Evolutionary conservation across 768 basidiomycete species (phyloP), one percentile per base, ranked within the genome.

Genomic region (Boletus coccyginus): DNA sequence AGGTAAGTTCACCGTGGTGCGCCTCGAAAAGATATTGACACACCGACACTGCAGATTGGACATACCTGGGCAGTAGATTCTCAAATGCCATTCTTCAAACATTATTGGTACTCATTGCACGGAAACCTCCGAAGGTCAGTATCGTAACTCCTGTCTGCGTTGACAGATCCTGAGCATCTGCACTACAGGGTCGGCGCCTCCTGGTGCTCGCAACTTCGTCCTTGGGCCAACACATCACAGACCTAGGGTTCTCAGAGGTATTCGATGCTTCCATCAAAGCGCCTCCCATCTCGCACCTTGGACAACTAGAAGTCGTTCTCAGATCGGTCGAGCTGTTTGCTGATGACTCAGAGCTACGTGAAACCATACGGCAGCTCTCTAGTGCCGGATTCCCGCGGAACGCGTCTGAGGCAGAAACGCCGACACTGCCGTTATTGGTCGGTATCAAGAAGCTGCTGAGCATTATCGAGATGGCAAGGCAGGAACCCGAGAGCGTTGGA

Each of bases 391-490:
- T 95, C 58, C 68, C 69, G n/a, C 60, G 56, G 47, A 61, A 55
- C 4, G 82, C 79, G 12, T 52, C 53, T 27, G 71, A 70, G 9
- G 77, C 78, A n/a, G 74, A 76, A 51, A 77, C 78, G 33, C 69
- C 78, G 43, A 69, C 74, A 12, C 65, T 79, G 14, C 78, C 75
- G 46, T 62, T 94, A 62, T 84, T 87, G 59, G 88, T 98, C 46
- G 97, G 97, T 0, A 85, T 99, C 66, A 98, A 98, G 84, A 94
- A 91, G 74, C 66, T 99, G 70, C 71, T 99, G 68, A 92, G 87
- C 57, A 80, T 90, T 53, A 80, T 95, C 19, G 97, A 99, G 79
- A 98, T 97, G 95, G 92, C 95, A 46, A 81, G 96, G 66, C 97
- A 98, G 75, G 96, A 97, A 66, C 92, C 92, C 2, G 86, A 91